Conservation (phyloP, 192 early-diverging fungal genomes). For the Mortierella hygrophila region DNA sequence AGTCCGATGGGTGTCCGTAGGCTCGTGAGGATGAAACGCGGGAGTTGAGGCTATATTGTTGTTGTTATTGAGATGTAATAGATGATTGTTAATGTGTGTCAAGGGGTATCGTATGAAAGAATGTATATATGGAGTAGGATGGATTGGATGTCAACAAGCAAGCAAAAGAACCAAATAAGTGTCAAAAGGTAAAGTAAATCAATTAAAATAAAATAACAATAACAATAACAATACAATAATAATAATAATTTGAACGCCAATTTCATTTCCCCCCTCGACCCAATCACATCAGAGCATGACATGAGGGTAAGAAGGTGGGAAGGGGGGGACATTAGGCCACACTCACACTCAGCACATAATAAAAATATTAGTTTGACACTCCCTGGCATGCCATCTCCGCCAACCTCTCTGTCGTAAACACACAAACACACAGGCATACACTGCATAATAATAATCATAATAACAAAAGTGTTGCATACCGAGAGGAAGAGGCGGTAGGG, state of each 20-base stretch:
- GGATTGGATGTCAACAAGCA: not conserved
- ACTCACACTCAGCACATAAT: not conserved
- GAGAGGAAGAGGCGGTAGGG: conserved; percentile 13
- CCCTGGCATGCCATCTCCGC: not conserved
- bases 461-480: conserved; percentile 19
- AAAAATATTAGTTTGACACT: not conserved
- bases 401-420: not conserved
- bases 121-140: not conserved
- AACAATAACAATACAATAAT: not conserved
- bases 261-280: conserved; percentile 18
- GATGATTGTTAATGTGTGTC: not conserved
- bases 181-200: not conserved
- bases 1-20: not conserved
- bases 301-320: not conserved
- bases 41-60: not conserved
- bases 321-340: not conserved
- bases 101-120: not conserved
- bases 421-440: not conserved
- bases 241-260: conserved; percentile 10
- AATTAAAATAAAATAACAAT: not conserved
- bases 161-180: not conserved
- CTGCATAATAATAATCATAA: not conserved
- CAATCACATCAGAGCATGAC: conserved; percentile 12
- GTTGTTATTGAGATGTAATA: not conserved
- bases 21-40: conserved; percentile 8